Evolutionary conservation across 257 asterid species (phyloP).

Genomic region (Petrea volubilis): DNA sequence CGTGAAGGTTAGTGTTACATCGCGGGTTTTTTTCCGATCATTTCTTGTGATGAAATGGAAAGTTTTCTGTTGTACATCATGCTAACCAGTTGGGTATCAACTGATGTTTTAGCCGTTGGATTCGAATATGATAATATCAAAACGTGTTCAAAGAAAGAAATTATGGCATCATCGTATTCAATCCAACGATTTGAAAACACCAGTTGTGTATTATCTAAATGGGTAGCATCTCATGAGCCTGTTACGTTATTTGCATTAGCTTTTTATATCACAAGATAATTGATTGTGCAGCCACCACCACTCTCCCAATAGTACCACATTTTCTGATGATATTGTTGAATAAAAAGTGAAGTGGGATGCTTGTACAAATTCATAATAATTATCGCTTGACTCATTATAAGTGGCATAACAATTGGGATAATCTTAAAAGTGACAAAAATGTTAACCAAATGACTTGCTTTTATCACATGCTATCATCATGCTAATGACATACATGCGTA

Average conservation of each 20-base stretch:
- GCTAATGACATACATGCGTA: slow-evolving; percentile 23
- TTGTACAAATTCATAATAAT: neutral
- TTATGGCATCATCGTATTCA: too few relatives aligned
- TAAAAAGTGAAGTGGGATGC: slow-evolving; percentile 7
- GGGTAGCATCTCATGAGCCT: too few relatives aligned
- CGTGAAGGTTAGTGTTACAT: neutral
- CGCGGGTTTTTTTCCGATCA: slow-evolving; percentile 11
- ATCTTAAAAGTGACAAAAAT: neutral
- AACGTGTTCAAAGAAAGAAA: too few relatives aligned
- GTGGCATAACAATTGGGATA: neutral
- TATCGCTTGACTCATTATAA: neutral
- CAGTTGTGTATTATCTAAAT: too few relatives aligned
- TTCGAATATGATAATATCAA: too few relatives aligned
- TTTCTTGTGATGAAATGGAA: slow-evolving; percentile 22
- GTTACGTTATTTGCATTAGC: neutral
- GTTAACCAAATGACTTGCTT: neutral
- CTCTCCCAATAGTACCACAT: too few relatives aligned
- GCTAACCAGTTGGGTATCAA: neutral
- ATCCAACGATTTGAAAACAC: too few relatives aligned
- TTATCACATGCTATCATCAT: slow-evolving; percentile 29
- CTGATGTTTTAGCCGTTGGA: neutral
- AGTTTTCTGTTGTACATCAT: neutral
- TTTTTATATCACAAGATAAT: neutral
- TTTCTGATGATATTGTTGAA: slow-evolving; percentile 11
- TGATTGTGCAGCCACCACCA: neutral